Percentiles rank a stretch among this genome's conserved stretches.
Conservation (phyloP, 2,329 filamentous ascomycete species). For the Ustulina deusta region DNA sequence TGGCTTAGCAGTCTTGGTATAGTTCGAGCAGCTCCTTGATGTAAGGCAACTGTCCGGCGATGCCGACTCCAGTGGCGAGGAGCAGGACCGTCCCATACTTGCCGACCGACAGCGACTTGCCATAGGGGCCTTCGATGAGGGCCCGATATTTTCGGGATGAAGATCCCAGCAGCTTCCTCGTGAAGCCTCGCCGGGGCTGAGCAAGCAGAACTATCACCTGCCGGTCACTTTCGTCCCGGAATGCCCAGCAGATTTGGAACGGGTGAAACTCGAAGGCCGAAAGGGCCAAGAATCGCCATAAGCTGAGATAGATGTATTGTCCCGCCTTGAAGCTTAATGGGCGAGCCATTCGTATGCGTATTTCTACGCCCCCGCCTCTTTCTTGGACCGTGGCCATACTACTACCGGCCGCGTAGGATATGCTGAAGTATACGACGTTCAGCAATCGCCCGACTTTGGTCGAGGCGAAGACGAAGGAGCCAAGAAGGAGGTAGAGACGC, state of each 20-base stretch:
- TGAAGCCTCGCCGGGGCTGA: background rate
- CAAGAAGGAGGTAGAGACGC: constrained; percentile 7
- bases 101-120: too few species aligned
- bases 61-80: too few species aligned
- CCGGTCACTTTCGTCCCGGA: background rate
- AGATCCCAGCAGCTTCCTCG: background rate
- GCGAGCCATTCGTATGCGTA: background rate
- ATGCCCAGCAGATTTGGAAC: constrained; percentile 2
- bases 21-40: too few species aligned
- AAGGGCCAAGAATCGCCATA: constrained; percentile 8
- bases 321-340: background rate
- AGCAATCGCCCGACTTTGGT: constrained; percentile 1
- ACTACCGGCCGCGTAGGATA: background rate
- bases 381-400: background rate
- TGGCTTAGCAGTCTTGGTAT: too few species aligned
- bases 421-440: constrained; percentile 5
- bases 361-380: background rate
- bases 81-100: too few species aligned
- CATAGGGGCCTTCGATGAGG: background rate
- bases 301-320: constrained; percentile 7
- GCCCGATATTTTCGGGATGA: background rate
- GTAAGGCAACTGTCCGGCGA: too few species aligned
- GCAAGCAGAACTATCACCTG: constrained; percentile 2
- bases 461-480: background rate
- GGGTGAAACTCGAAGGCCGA: constrained; percentile 4